Evolutionary conservation across 352 stramenopile genomes (phyloP).

Genomic region (Peronospora belbahrii): DNA sequence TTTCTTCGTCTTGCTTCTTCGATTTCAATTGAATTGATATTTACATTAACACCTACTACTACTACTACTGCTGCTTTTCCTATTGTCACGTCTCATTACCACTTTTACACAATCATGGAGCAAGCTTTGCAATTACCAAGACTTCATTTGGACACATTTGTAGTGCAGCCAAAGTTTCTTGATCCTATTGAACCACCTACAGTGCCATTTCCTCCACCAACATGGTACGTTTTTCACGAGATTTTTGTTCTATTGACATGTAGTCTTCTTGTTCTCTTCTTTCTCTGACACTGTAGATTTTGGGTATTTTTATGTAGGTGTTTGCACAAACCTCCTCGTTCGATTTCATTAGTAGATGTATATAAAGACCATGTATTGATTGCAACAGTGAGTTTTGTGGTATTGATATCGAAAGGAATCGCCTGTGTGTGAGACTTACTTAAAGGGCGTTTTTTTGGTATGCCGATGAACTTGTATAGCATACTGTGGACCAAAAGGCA

Average conservation of each 20-base stretch:
- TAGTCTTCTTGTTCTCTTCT: too few relatives aligned
- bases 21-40: constrained; percentile 8
- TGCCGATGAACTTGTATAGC: too few relatives aligned
- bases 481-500: constrained; percentile 71
- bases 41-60: not conserved
- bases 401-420: not conserved
- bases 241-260: too few relatives aligned
- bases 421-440: too few relatives aligned
- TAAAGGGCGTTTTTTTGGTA: too few relatives aligned
- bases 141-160: constrained; percentile 53
- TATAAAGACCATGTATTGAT: constrained; percentile 80
- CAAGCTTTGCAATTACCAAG: constrained; percentile 57
- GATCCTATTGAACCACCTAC: constrained; percentile 56
- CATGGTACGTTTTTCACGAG: constrained; percentile 39
- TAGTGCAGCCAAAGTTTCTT: constrained; percentile 51
- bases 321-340: constrained; percentile 40
- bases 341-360: constrained; percentile 65
- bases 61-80: too few relatives aligned
- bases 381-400: constrained; percentile 39
- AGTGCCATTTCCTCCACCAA: constrained; percentile 54
- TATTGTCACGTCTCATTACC: constrained; percentile 8
- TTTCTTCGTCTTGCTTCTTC: not conserved
- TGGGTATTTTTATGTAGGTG: constrained; percentile 20
- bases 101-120: constrained; percentile 29
- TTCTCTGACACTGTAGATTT: too few relatives aligned